These are phyloP conservation scores for Nemania diffusa DNA, from an alignment of 2,329 filamentous ascomycete species.

Conservation along the genomic window DNA sequence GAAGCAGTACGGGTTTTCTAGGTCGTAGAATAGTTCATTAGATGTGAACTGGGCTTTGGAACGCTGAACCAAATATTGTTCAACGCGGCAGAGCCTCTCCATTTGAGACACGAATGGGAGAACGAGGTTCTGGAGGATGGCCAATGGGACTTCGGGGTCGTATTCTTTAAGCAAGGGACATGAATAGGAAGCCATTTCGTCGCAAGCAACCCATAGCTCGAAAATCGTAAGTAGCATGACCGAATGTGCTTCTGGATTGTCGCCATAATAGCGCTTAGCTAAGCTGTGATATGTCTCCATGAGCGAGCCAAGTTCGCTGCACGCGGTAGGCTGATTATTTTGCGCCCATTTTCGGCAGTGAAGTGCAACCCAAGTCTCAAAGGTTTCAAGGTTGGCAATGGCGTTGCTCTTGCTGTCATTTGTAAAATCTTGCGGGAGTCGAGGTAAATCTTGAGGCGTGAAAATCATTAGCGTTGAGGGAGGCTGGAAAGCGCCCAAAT, in stretches of 20 bases:
- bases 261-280: neutral
- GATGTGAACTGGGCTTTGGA: conserved; percentile 29
- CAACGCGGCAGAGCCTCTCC: conserved; percentile 56
- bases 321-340: neutral
- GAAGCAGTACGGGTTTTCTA: conserved; percentile 54
- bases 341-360: neutral
- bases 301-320: neutral
- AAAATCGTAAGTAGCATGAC: conserved; percentile 65
- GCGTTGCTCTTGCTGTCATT: neutral
- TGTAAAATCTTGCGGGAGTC: neutral
- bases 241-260: conserved; percentile 58
- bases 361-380: conserved; percentile 26
- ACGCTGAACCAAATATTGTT: conserved; percentile 59
- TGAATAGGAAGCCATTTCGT: conserved; percentile 54
- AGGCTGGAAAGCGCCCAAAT: neutral
- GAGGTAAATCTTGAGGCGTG: neutral
- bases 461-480: neutral
- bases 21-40: conserved; percentile 53
- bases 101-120: conserved; percentile 58
- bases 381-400: neutral
- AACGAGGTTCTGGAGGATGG: conserved; percentile 56
- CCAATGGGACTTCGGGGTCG: conserved; percentile 54
- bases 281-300: conserved; percentile 12
- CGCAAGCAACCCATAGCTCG: conserved; percentile 69
- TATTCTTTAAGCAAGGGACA: conserved; percentile 60